These are phyloP conservation scores for Coriaria nepalensis DNA, from an alignment of 306 rosid genomes.

Conservation along the genomic window DNA sequence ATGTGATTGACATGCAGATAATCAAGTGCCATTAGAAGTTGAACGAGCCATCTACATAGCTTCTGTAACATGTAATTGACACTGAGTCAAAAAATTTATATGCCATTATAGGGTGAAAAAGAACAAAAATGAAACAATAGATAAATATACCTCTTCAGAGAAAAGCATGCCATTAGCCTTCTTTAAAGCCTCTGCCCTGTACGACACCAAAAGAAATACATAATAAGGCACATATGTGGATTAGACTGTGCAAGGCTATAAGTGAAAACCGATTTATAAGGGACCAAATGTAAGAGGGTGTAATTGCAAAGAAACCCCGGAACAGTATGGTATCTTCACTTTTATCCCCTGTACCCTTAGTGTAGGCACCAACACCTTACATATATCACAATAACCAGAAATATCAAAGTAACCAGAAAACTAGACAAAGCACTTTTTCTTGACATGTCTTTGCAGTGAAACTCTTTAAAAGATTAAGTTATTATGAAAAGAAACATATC, in stretches of 20 bases:
- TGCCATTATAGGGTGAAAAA: constrained; percentile 1
- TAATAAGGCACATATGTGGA: constrained; percentile 3
- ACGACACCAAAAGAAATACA: constrained; percentile 15
- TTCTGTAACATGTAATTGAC: constrained; percentile 31
- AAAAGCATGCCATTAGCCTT: constrained; percentile 65
- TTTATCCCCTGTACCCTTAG: too few species aligned
- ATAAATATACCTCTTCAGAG: constrained; percentile 63
- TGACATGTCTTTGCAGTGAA: too few species aligned
- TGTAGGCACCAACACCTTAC: too few species aligned
- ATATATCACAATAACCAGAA: too few species aligned
- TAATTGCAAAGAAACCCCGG: too few species aligned
- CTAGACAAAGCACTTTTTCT: too few species aligned
- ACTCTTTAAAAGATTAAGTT: too few species aligned
- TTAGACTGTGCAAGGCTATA: constrained; percentile 16
- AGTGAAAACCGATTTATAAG: constrained; percentile 11
- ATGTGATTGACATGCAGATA: constrained; percentile 91
- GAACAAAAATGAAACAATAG: background rate
- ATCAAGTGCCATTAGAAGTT: constrained; percentile 97
- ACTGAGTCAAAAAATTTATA: constrained; percentile 9
- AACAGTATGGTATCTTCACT: too few species aligned
- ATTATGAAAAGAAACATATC: background rate
- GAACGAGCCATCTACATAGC: constrained; percentile 97
- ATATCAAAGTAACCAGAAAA: too few species aligned
- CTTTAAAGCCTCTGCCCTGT: constrained; percentile 92
- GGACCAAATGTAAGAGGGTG: too few species aligned